Percentiles rank a stretch among this genome's conserved stretches.
Conservation (phyloP, 176 grass and related monocot species). For the Triticum monococcum region DNA sequence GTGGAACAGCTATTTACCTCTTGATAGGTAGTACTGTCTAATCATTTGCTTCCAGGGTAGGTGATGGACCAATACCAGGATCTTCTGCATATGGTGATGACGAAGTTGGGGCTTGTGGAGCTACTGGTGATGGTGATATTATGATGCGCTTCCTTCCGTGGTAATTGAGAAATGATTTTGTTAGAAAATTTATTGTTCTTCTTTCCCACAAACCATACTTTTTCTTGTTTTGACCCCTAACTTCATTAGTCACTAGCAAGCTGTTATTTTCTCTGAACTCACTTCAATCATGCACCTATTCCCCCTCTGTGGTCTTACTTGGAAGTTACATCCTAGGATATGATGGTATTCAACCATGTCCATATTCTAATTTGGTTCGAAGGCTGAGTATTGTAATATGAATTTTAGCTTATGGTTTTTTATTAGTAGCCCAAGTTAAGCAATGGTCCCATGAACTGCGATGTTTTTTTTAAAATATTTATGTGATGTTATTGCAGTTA, state of each 20-base stretch:
- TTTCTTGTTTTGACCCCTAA: not conserved
- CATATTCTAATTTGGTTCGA: not conserved
- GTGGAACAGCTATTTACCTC: conserved; percentile 9
- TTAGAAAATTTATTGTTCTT: not conserved
- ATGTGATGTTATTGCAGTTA: conserved; percentile 44
- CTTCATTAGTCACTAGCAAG: not conserved
- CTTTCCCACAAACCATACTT: not conserved
- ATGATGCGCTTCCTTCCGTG: conserved; percentile 99
- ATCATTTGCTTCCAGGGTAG: conserved; percentile 68
- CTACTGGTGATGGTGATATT: conserved; percentile 92
- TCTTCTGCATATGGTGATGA: conserved; percentile 83
- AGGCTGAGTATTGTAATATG: not conserved
- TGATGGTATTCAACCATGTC: not conserved
- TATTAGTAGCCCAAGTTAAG: not conserved
- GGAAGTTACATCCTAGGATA: not conserved
- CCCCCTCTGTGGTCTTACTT: not conserved
- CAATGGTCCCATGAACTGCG: not conserved
- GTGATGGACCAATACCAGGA: conserved; percentile 92
- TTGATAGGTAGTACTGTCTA: not conserved
- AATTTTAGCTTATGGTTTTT: not conserved
- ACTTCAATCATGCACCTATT: not conserved
- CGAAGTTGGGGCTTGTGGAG: conserved; percentile 87
- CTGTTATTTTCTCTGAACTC: not conserved
- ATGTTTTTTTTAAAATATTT: not conserved
- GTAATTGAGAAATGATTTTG: conserved; percentile 37